Base-by-base conservation (phyloP, 345 rosid genomes). In the Camelina laxa region DNA sequence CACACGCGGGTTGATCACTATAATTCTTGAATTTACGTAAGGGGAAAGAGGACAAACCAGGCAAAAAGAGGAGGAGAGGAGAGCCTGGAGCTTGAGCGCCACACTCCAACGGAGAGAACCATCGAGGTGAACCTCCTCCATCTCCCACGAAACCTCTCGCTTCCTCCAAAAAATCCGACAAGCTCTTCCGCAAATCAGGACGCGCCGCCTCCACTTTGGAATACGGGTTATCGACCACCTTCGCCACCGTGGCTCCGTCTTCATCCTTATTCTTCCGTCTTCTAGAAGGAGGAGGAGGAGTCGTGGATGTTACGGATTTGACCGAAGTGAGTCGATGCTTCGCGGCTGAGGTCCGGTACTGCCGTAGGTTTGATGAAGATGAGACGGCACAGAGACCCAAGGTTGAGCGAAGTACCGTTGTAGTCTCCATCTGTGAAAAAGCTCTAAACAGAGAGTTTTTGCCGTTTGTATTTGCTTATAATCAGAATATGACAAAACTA, bases 91-190 rank as follows among this genome's bases (percentile, higher is more conserved):
- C 33, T 2, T 67, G 79, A 42, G 80, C 47, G 5, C 70, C 61
- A 22, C 84, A 78, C 44, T 86, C 87, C 45, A 88, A 75, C 3
- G 90, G 91, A 30, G 89, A 82, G 82, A 88, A 85, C 90, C 93
- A 88, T 55, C 93, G 84, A 31, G 93, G 90, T 39, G 86, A 88
- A 22, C 87, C 93, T 2, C 81, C 77, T 2, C 80, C 80, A 5
- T 82, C 89, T 14, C 78, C 70, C 30, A 82, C 51, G 35, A 84
- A 65, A 54, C 71, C 82, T 72, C 75, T 78, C 0, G 83, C 72
- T 65, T 81, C 84, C 3, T 77, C 82, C n/a, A 84, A 70, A 60
- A 74, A 85, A 21, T 82, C 89, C 38, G 70, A 77, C 49, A 85
- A 48, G 35, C 74, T 75, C 74, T 84, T 84, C 45, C 57, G 57